Base-by-base conservation (phyloP, 2,329 filamentous ascomycete genomes). In the Parastagonospora nodorum region DNA sequence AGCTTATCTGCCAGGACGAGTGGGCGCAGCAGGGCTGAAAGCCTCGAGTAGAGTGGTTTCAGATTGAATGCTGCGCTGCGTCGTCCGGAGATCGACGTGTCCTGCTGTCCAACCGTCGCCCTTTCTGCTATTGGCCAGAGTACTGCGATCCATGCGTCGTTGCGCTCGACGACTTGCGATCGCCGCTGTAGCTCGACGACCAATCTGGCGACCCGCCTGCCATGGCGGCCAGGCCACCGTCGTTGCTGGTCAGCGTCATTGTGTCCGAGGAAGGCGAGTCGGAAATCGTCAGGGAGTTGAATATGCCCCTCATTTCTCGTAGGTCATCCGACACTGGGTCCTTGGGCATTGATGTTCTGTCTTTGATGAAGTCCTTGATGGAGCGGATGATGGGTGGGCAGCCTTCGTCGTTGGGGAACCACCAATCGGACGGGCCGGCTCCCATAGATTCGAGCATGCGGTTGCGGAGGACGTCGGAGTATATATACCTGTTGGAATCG, bases 391-490 rank as follows among this genome's bases (percentile, higher is more conserved):
- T 84, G 0, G 84, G 83, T 9, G 84, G 87, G 63, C 89, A 89
- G 1, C 84, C 85, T 75, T 93, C 88, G 55, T 90, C 84, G 69
- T 94, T 83, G 2, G 92, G 90, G 2, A 97, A 82, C 94, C 94
- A 99, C 90, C 92, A 97, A 50, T 87, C 81, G 38, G 84, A 84
- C 45, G 92, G 85, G 15, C 87, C 85, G 11, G 90, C 83, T 52
- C 83, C 79, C 80, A 94, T 96, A 19, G 90, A 73, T 40, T 88
- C 82, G 29, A 89, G 85, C 82, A 97, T 88, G 58, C 87, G 87
- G 29, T 77, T 80, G 50, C 93, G 88, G 63, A 93, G 86, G 10
- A 84, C 84, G 28, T 84, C 78, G 1, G 92, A 88, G 61, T 90
- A 92, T 19, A 96, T 88, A 69, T 95, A 96, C 33, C 93, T 97